Evolutionary conservation across 73 alveolate genomes (phyloP).

Genomic region (Effrenium voratum): DNA sequence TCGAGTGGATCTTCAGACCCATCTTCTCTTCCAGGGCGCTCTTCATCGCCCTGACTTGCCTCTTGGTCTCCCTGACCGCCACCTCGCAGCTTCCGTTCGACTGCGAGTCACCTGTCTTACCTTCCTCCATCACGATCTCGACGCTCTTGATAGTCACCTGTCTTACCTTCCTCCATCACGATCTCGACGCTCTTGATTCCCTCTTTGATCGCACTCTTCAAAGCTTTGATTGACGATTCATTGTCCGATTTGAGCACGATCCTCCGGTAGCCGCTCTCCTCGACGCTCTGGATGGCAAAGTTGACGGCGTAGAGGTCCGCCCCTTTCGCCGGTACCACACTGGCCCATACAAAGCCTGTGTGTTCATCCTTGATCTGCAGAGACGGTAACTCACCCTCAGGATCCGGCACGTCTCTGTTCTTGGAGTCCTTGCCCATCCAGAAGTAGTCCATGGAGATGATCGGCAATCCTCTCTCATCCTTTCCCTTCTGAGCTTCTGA

Average conservation of each 20-base stretch:
- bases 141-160: not conserved
- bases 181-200: not conserved
- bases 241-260: not conserved
- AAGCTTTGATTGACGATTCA: slow-evolving; percentile 16
- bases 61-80: not conserved
- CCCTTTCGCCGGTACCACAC: slow-evolving; percentile 11
- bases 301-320: not conserved
- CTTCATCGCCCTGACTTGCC: not conserved
- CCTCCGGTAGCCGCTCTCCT: not conserved
- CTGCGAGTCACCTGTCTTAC: not conserved
- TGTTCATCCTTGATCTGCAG: not conserved
- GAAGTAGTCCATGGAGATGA: slow-evolving; percentile 5
- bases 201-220: not conserved
- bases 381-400: not conserved
- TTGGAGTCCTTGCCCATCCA: not conserved
- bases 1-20: not conserved
- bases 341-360: not conserved
- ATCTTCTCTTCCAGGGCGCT: slow-evolving; percentile 2
- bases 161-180: not conserved
- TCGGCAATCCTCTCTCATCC: not conserved
- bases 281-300: not conserved
- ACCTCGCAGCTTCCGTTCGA: not conserved
- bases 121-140: not conserved
- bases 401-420: no score
- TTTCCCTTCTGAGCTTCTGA: not conserved